Percentiles rank a stretch among this genome's conserved stretches.
These are phyloP conservation scores for Angomonas deanei DNA, from an alignment of 208 protist genomes.

Conservation along the genomic window DNA sequence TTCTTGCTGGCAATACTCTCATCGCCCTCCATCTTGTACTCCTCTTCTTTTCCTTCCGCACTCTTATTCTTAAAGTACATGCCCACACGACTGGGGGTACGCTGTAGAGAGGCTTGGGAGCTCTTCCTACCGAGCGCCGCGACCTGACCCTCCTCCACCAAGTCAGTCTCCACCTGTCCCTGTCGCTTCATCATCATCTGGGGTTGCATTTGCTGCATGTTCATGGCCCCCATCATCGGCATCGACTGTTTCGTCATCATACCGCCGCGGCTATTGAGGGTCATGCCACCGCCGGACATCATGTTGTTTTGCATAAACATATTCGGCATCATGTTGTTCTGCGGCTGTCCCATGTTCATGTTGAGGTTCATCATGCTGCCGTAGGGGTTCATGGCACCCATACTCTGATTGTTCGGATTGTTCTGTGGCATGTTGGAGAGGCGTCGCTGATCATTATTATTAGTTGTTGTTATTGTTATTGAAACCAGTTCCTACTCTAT, in stretches of 20 bases:
- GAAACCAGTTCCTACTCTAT: background rate
- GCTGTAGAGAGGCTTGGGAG: constrained; percentile 21
- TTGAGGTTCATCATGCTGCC: no score
- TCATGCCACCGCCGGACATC: constrained; percentile 2
- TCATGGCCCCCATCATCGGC: constrained; percentile 5
- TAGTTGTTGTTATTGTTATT: background rate
- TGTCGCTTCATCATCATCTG: constrained; percentile 9
- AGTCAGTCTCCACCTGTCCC: constrained; percentile 17
- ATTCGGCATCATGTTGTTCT: constrained; percentile 9
- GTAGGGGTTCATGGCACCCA: no score
- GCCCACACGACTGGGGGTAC: constrained; percentile 51
- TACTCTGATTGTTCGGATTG: no score
- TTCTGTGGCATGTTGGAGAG: constrained; percentile 1
- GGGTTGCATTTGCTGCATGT: constrained; percentile 10
- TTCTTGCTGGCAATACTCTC: constrained; percentile 26
- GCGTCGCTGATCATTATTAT: background rate
- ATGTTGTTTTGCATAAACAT: constrained; percentile 1
- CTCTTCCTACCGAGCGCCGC: constrained; percentile 37
- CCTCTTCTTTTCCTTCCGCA: constrained; percentile 17
- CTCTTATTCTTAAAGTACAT: constrained; percentile 81
- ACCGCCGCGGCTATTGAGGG: background rate
- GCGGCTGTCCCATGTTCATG: no score
- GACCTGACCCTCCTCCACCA: constrained; percentile 26
- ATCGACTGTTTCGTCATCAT: background rate
- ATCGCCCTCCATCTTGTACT: constrained; percentile 74